Conservation (phyloP, 2,329 filamentous ascomycete genomes). For the Cladosporium sphaerospermum region DNA sequence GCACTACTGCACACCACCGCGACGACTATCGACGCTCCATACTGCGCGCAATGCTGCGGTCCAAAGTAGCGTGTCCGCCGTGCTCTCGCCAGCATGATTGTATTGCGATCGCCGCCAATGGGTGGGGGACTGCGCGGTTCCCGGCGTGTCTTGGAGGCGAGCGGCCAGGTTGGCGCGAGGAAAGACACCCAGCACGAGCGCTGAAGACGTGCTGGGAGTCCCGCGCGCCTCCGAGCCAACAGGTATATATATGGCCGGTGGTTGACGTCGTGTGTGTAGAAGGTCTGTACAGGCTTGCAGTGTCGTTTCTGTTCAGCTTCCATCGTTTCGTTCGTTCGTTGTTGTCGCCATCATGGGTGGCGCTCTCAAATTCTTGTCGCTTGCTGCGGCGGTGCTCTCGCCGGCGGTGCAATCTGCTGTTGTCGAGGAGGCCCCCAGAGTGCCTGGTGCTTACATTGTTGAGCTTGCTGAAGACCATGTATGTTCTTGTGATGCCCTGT, state of each 20-base stretch:
- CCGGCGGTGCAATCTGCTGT: neutral
- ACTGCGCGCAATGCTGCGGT: neutral
- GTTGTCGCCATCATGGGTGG: conserved; percentile 7
- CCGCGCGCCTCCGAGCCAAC: neutral
- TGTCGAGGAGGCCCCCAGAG: conserved; percentile 7
- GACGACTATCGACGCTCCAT: neutral
- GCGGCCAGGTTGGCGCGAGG: conserved; percentile 6
- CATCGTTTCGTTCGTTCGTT: neutral
- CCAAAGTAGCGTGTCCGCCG: neutral
- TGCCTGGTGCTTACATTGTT: conserved; percentile 20
- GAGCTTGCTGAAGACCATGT: conserved; percentile 16
- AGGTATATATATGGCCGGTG: conserved; percentile 2
- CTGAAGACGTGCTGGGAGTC: neutral
- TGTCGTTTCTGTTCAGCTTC: neutral
- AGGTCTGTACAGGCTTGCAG: neutral
- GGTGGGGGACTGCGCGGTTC: neutral
- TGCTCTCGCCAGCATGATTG: conserved; percentile 8
- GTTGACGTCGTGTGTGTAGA: neutral
- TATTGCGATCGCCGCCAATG: conserved; percentile 8
- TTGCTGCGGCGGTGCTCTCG: conserved; percentile 10
- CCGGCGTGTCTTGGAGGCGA: conserved; percentile 6
- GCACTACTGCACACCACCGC: conserved; percentile 7
- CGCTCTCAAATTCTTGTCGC: conserved; percentile 10
- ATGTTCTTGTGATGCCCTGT: neutral
- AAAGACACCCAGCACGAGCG: conserved; percentile 10